These are phyloP conservation scores for Lentinula edodes DNA, from an alignment of 768 basidiomycete genomes.

Conservation along the genomic window DNA sequence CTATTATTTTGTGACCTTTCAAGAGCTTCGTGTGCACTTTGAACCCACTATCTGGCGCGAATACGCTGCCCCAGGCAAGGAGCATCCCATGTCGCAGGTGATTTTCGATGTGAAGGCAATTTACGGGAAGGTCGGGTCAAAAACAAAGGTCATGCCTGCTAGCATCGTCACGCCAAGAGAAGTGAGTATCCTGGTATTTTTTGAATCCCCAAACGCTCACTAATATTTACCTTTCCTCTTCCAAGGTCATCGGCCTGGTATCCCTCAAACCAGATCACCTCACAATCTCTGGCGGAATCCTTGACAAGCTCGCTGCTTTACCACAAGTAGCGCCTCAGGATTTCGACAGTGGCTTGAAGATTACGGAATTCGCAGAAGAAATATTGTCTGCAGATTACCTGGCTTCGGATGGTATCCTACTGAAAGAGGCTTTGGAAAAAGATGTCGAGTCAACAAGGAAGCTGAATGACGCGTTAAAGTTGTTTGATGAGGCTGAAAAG, in stretches of 20 bases:
- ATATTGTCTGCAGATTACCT: conserved; percentile 24
- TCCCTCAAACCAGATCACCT: conserved; percentile 36
- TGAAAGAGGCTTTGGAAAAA: conserved; percentile 28
- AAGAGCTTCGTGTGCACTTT: conserved; percentile 45
- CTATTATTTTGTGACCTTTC: background rate
- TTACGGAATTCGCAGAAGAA: background rate
- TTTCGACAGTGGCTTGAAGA: conserved; percentile 3
- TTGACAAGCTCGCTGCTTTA: conserved; percentile 29
- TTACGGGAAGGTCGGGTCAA: conserved; percentile 28
- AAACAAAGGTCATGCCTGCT: conserved; percentile 45
- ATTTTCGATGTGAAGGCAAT: conserved; percentile 32
- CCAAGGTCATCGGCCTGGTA: conserved; percentile 35
- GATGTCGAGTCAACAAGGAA: conserved; percentile 37
- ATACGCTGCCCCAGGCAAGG: conserved; percentile 28
- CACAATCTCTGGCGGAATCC: conserved; percentile 34
- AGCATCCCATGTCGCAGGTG: conserved; percentile 37
- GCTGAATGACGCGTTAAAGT: conserved; percentile 36
- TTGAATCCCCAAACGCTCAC: background rate
- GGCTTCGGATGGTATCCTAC: conserved; percentile 23
- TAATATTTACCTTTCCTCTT: background rate
- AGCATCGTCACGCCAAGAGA: conserved; percentile 32
- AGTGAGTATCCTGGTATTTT: conserved; percentile 13
- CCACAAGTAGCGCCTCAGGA: conserved; percentile 15
- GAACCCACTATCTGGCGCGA: conserved; percentile 32
- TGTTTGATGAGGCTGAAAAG: conserved; percentile 38